These are phyloP conservation scores for Aspergillus terreus DNA, from an alignment of 2,329 filamentous ascomycete genomes.

Conservation along the genomic window DNA sequence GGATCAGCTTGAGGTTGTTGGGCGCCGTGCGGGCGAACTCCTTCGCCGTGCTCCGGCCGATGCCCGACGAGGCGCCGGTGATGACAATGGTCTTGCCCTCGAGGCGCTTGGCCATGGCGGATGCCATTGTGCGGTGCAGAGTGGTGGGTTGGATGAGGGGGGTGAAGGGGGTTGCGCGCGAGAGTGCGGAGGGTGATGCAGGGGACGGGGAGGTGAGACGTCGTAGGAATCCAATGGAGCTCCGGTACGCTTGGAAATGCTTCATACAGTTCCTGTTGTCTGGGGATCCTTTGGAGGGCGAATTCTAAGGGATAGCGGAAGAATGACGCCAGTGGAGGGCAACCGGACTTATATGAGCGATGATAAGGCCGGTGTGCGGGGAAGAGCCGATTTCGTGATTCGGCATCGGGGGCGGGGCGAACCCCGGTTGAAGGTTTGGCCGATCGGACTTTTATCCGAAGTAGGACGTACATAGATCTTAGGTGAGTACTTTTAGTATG, in stretches of 20 bases:
- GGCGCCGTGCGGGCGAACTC: conserved; percentile 89
- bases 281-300: neutral
- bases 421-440: conserved; percentile 16
- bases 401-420: conserved; percentile 4
- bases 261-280: conserved; percentile 23
- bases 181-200: conserved; percentile 14
- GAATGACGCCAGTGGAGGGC: neutral
- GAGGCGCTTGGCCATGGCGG: conserved; percentile 76
- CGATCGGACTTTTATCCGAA: conserved; percentile 17
- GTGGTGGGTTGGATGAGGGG: conserved; percentile 18
- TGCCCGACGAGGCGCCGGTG: conserved; percentile 90
- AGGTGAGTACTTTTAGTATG: too few relatives aligned
- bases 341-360: neutral
- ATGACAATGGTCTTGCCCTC: conserved; percentile 89
- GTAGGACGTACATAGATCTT: too few relatives aligned
- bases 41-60: conserved; percentile 70
- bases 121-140: conserved; percentile 53
- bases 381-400: conserved; percentile 14
- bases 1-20: conserved; percentile 72
- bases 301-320: neutral
- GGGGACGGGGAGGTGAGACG: conserved; percentile 13
- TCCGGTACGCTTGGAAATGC: conserved; percentile 16
- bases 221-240: conserved; percentile 23
- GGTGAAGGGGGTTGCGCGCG: conserved; percentile 16
- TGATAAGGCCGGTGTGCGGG: conserved; percentile 14